Evolutionary conservation across 2,329 filamentous ascomycete species (phyloP), one percentile per base, ranked within the genome.

Genomic region (Pyricularia sp.): DNA sequence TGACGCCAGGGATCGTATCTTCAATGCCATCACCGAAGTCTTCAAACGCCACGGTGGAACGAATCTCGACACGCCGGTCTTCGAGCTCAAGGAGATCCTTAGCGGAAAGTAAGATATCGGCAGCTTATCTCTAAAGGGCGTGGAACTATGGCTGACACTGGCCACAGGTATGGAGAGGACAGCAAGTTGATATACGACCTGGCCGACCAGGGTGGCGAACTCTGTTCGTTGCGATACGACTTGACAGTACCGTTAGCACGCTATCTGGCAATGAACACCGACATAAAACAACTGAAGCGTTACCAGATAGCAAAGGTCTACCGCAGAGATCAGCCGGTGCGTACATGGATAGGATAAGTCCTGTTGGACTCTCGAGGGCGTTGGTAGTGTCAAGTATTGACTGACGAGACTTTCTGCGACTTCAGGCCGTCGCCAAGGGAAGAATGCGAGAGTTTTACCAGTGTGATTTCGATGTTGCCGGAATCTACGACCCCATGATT

Each of bases 401-500:
- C 60, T 62, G 30, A 62, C 33, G 33, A n/a, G 10, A 5, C 8
- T 44, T n/a, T 35, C 22, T 40, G 19, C 16, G 30, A 40, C n/a
- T 19, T 13, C 30, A 62, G 22, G 89, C 91, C 67, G 91, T 97
- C 78, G 90, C 88, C 67, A 94, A 96, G 75, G 93, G 93, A 63
- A 86, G 93, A 64, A 94, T 96, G 89, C 85, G 93, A 72, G 93
- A 97, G 77, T 96, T 96, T 77, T 96, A 96, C 79, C 93, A 97
- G 77, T 97, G 93, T 79, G 93, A 97, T 78, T 96, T 97, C 73
- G 93, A 97, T 74, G 93, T 97, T 77, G 93, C 93, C 13, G 92
- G 93, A 67, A 81, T 79, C 57, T 96, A 91, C 78, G 93, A 96
- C 74, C 78, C 90, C 64, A 96, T 97, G 92, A 83, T 96, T 30